A percentile compares a stretch with the other conserved stretches of the same genome.
These are phyloP conservation scores for Phalaenopsis hybrid DNA, from an alignment of 116 monocot genomes.

Conservation along the genomic window DNA sequence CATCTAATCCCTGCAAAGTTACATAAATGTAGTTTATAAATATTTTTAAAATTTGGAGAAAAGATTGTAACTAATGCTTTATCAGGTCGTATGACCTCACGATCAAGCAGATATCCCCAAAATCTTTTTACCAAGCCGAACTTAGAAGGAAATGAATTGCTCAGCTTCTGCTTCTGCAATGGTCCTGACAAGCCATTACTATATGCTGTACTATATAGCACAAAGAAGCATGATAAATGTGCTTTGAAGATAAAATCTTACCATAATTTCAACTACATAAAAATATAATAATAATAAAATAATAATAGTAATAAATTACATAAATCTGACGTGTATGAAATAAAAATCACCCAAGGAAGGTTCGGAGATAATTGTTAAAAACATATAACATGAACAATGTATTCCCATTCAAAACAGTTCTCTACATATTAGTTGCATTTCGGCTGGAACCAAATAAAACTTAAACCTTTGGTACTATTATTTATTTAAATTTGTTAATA, in stretches of 20 bases:
- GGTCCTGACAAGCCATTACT: constrained; percentile 6
- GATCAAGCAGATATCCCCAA: constrained; percentile 72
- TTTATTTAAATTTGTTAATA: no score
- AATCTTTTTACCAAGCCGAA: constrained; percentile 80
- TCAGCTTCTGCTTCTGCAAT: constrained; percentile 68
- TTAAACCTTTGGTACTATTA: not conserved
- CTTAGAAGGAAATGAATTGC: constrained; percentile 55
- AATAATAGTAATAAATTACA: not conserved
- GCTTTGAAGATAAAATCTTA: not conserved
- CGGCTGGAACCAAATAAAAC: not conserved
- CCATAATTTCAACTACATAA: not conserved
- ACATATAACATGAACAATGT: not conserved
- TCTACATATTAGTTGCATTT: not conserved
- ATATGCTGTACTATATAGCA: not conserved
- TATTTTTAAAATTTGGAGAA: not conserved
- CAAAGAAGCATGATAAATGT: not conserved
- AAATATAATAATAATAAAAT: no score
- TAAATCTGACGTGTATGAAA: not conserved
- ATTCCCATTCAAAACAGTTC: not conserved
- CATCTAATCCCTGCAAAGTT: constrained; percentile 56
- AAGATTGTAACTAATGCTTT: not conserved
- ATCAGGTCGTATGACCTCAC: constrained; percentile 38
- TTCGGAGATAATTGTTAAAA: no score
- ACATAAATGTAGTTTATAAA: constrained; percentile 5
- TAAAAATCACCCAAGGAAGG: not conserved